Evolutionary conservation across 192 early-diverging fungal species (phyloP).

Genomic region (Umbelopsis sp.): DNA sequence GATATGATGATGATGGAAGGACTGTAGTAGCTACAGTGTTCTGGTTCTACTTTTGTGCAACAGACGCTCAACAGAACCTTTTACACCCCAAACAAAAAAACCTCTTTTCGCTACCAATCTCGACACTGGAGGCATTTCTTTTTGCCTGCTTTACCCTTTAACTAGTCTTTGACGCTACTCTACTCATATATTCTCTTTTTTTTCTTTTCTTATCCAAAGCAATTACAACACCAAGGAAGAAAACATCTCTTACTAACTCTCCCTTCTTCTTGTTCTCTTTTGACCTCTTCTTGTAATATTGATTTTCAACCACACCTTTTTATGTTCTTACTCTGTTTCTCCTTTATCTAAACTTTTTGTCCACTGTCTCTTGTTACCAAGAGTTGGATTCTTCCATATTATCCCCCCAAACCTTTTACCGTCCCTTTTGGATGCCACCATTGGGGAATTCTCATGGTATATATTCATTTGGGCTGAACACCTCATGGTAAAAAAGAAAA

Average conservation of each 20-base stretch:
- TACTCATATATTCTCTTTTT: slow-evolving; percentile 22
- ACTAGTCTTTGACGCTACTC: no score
- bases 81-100: no score
- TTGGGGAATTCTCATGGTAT: background rate
- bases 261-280: background rate
- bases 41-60: slow-evolving; percentile 7
- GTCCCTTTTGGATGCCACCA: slow-evolving; percentile 1
- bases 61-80: background rate
- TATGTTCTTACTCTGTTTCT: slow-evolving; percentile 9
- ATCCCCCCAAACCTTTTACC: background rate
- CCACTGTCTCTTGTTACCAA: slow-evolving; percentile 1
- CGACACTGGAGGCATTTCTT: no score
- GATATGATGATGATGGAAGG: slow-evolving; percentile 22
- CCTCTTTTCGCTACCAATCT: no score
- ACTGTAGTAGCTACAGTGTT: background rate
- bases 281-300: slow-evolving; percentile 18
- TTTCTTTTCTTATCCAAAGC: slow-evolving; percentile 20
- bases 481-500: no score
- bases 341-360: slow-evolving; percentile 13
- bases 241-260: slow-evolving; percentile 8
- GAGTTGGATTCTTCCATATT: background rate
- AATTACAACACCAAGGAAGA: slow-evolving; percentile 21
- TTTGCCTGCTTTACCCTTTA: no score
- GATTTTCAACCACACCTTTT: background rate
- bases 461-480: no score